Base-by-base conservation (phyloP, 106 monocot species). In the Xerophyta viscosa region DNA sequence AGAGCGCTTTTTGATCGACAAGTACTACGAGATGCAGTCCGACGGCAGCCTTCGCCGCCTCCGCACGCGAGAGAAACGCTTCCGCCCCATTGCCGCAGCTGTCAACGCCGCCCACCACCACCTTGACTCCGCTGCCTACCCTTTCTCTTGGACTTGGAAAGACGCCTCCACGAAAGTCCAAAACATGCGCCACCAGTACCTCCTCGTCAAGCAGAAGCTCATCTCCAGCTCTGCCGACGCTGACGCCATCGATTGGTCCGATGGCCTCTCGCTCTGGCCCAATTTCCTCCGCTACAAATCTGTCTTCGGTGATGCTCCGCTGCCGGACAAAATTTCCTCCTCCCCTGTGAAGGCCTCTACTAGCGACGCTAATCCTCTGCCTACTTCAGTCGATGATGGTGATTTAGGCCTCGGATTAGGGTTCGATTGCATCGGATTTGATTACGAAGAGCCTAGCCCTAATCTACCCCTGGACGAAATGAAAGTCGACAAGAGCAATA, bases 171-270 rank as follows among this genome's bases (percentile, higher is more conserved):
- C 74, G 51, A 83, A 83, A 48, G 73, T 70, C 58, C 82, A 83
- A 62, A 83, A 83, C 70, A 83, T 83, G 82, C 82, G 82, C 58
- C 77, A 83, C 45, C 82, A 83, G 73, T 83, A 73, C 56, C 77
- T 83, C 65, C 73, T 72, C 54, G 82, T 83, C 57, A 83, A 70
- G 71, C 80, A 71, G 31, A 76, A 81, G 64, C 64, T 81, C 29
- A 41, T 64, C 67, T 45, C 54, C 24, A 14, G 48, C 26, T 24
- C 29, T 8, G 3, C 29, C 20, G 21, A 13, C 6, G 6, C 37
- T 46, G 41, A 20, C 48, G n/a, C 26, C 18, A 2, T 25, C 23
- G 58, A 65, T 31, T 69, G 56, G 64, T 33, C 53, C 24, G 66
- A 70, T 20, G 80, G 74, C 14, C 47, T 66, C 46, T 61, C 72